These are phyloP conservation scores for Microsporum canis DNA, from an alignment of 2,329 filamentous ascomycete genomes.

Conservation along the genomic window DNA sequence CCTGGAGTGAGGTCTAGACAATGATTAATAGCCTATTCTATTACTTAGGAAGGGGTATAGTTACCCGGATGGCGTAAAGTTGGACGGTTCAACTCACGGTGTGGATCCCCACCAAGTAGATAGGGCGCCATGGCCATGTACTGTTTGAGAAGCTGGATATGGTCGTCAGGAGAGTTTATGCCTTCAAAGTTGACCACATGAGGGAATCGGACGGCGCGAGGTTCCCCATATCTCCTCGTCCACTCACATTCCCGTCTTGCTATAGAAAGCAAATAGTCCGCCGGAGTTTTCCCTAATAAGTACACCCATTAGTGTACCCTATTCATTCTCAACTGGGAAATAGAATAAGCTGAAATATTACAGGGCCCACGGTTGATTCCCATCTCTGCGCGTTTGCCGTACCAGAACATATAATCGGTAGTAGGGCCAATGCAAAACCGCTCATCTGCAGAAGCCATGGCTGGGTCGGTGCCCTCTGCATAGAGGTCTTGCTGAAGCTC, in stretches of 20 bases:
- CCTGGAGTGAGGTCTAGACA: conserved; percentile 10
- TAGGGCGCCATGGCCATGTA: conserved; percentile 10
- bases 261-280: conserved; percentile 7
- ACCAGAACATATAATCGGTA: conserved; percentile 13
- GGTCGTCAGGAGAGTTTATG: conserved; percentile 4
- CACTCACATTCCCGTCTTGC: conserved; percentile 7
- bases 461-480: conserved; percentile 6
- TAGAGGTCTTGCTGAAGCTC: conserved; percentile 16
- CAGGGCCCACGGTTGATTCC: background rate
- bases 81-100: background rate
- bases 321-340: too few species aligned
- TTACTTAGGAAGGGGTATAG: background rate
- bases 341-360: background rate
- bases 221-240: conserved; percentile 10
- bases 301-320: too few species aligned
- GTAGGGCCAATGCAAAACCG: conserved; percentile 12
- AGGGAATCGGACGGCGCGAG: conserved; percentile 7
- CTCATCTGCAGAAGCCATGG: background rate
- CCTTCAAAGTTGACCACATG: conserved; percentile 8
- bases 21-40: background rate
- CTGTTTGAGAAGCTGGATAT: conserved; percentile 9
- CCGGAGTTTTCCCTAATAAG: conserved; percentile 5
- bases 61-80: conserved; percentile 15
- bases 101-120: conserved; percentile 4
- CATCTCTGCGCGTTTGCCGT: conserved; percentile 7